Evolutionary conservation across 345 rosid genomes (phyloP).

Genomic region (Gynandropsis gynandra): DNA sequence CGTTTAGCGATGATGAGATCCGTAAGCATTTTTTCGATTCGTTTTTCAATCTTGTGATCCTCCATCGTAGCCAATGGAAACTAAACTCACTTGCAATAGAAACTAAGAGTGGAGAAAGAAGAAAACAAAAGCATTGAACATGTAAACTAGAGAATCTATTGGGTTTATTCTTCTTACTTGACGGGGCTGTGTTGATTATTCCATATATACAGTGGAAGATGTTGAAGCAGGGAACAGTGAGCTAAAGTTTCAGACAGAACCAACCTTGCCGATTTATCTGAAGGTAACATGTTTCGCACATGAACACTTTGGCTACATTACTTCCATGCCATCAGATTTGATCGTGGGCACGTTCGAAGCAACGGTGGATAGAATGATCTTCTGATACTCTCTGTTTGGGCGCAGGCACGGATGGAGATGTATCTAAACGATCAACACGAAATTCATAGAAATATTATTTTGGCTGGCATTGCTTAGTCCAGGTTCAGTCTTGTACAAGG

Average conservation of each 20-base stretch:
- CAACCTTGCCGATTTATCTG: constrained; percentile 78
- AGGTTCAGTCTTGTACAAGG: constrained; percentile 64
- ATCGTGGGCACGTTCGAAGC: background rate
- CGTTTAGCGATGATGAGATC: constrained; percentile 62
- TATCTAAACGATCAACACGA: constrained; percentile 35
- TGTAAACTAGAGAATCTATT: constrained; percentile 6
- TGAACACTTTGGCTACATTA: too few species aligned
- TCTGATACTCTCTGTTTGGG: constrained; percentile 33
- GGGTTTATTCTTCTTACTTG: constrained; percentile 4
- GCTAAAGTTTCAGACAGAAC: constrained; percentile 58
- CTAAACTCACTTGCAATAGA: too few species aligned
- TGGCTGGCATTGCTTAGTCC: constrained; percentile 46
- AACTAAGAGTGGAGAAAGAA: too few species aligned
- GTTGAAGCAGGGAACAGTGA: constrained; percentile 47
- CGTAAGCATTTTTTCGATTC: constrained; percentile 38
- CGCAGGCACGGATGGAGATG: constrained; percentile 57
- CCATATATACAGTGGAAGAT: constrained; percentile 65
- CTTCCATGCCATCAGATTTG: too few species aligned
- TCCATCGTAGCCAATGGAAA: too few species aligned
- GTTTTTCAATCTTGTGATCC: too few species aligned
- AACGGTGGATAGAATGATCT: constrained; percentile 28
- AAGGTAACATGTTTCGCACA: constrained; percentile 46
- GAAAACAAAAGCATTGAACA: constrained; percentile 4
- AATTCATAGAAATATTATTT: constrained; percentile 37
- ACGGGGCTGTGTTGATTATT: too few species aligned